Percentiles rank a stretch among this genome's conserved stretches.
phyloP scores from a whole-genome alignment of 352 stramenopile species.

The Globisporangium okanoganense region DNA sequence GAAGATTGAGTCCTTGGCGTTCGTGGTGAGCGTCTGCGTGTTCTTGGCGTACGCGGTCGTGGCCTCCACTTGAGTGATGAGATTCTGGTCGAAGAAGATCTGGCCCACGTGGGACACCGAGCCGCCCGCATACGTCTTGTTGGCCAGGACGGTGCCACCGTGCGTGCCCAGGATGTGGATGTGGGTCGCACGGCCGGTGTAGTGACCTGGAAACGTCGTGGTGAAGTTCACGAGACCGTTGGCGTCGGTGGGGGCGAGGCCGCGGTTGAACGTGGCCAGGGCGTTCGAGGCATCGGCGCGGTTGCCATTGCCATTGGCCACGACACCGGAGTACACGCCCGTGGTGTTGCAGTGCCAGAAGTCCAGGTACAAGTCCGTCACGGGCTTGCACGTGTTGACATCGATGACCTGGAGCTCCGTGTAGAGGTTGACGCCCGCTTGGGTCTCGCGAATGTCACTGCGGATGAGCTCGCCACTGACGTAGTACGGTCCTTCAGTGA shows the following conservation, averaged over 20 bases:
- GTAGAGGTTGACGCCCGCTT: conserved; percentile 9
- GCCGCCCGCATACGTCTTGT: conserved; percentile 17
- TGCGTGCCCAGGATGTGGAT: conserved; percentile 16
- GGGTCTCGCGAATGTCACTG: conserved; percentile 13
- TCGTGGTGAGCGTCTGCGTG: conserved; percentile 13
- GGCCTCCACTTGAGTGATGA: not conserved
- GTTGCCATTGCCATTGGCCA: conserved; percentile 11
- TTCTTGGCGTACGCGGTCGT: conserved; percentile 6
- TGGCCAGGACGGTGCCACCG: conserved; percentile 7
- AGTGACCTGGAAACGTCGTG: conserved; percentile 17
- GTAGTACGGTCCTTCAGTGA: conserved; percentile 16
- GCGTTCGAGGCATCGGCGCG: conserved; percentile 1
- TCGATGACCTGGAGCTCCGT: conserved; percentile 17
- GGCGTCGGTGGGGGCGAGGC: conserved; percentile 3
- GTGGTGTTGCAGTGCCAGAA: conserved; percentile 20
- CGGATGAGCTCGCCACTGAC: conserved; percentile 12
- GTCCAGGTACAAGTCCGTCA: conserved; percentile 14
- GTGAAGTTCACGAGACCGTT: conserved; percentile 10
- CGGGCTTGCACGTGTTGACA: conserved; percentile 13
- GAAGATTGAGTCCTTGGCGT: conserved; percentile 13
- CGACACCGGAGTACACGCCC: conserved; percentile 12
- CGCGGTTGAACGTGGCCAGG: conserved; percentile 16
- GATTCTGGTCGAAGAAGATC: conserved; percentile 15
- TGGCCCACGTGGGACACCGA: conserved; percentile 11
- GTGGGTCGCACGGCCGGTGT: conserved; percentile 11